Evolutionary conservation across 2,329 filamentous ascomycete species (phyloP), one percentile per base, ranked within the genome.

Genomic region (Aspergillus clavatus): DNA sequence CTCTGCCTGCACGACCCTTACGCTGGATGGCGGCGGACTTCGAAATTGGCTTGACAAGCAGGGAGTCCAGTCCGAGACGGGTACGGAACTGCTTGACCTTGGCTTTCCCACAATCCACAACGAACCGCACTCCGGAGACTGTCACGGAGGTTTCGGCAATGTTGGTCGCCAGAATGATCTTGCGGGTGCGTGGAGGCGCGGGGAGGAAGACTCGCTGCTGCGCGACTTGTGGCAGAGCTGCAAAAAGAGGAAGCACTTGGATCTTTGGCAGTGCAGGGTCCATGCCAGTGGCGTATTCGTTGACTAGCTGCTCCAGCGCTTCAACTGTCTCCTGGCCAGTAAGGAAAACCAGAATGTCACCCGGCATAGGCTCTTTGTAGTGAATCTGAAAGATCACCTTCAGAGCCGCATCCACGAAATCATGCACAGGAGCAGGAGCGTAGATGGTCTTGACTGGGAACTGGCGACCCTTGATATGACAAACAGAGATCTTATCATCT

Each of bases 91-190:
- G 86, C 69, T 96, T 96, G 53, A 94, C 80, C 64, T 98, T 98
- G 7, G 87, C 87, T 60, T 96, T 96, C 37, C 93, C 93, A 44
- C 87, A 87, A 62, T 98, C 93, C 16, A 98, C 79, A 7, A 98
- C 91, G 56, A 86, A 93, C 4, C 88, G 82, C 5, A 98, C 89
- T 2, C 93, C 93, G 0, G 91, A 86, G 0, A 98, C 90, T 0
- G 93, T 98, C 47, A 98, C 87, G 1, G 93, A 97, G 0, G 93
- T 97, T 66, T 98, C 93, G n/a, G 93, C 93, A 58, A 98, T 97
- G 60, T 98, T 98, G 11, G 93, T 98, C 0, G 90, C 85, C 0
- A 98, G 73, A 0, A 98, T 89, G 10, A 97, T 78, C 62, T 97
- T 97, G 35, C 93, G 80, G 0, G 88, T 94, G 2, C 82, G 79